Evolutionary conservation across 2,329 filamentous ascomycete species (phyloP), one percentile per base, ranked within the genome.

Genomic region (Tolypocladium pustulatum): DNA sequence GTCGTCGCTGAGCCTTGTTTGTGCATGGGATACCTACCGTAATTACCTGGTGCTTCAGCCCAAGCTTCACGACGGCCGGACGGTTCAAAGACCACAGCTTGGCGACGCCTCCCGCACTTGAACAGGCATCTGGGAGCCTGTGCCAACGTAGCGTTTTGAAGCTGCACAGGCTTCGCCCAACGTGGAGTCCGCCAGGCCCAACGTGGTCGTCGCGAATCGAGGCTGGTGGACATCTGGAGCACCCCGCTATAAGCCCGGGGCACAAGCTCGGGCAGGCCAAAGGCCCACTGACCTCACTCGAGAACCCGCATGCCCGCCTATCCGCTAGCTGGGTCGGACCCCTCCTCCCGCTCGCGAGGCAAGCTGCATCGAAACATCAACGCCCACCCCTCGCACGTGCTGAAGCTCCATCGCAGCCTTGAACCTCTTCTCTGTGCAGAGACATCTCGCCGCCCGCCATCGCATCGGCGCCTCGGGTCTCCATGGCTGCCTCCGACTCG

Each of bases 401-500:
- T 7, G 15, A 7, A 34, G 49, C 27, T 34, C 49, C 49, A 36
- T 53, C 49, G 17, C 30, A 53, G 30, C 49, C 49, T 36, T 22
- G 30, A 22, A n/a, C 49, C 30, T 34, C 49, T 25, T 15, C 43
- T 1, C 30, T 30, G 20, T 34, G 30, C 49, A 53, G 49, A 30
- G 20, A 55, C 41, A 34, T 22, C 22, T 30, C 38, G 32, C 43
- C n/a, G 22, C 41, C 7, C 55, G 43, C 25, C 22, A 43, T 41
- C 43, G 54, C 53, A 43, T 22, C 36, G 25, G 13, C 22, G 54
- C n/a, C 38, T 56, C 61, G 71, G 32, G 22, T 30, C 36, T 13
- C 65, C 60, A 80, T 79, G 72, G 67, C 74, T 54, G 66, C 72
- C 58, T 63, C 71, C 52, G 64, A 64, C 49, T 58, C 62, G 10